Evolutionary conservation across 176 grass and related monocot genomes (phyloP), one percentile per base, ranked within the genome.

Genomic region (Saccharum officinarum): DNA sequence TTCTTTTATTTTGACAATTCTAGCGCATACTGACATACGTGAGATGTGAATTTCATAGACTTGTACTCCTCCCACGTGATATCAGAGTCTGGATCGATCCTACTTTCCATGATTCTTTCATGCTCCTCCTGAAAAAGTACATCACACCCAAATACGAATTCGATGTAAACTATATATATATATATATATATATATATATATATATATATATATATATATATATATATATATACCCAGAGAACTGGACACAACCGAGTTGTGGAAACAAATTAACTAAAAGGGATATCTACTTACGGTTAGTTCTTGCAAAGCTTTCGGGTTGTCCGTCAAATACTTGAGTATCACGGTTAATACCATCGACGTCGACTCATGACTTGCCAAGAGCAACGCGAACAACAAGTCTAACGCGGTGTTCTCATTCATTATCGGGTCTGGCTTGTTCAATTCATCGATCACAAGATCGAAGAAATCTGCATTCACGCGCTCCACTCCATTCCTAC

Each of bases 41-140:
- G 87, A 42, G 83, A 83, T 60, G 92, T 92, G 61, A 94, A 90
- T 25, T 77, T 83, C 92, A 92, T 94, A 17, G 87, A 85, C 78
- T 92, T 92, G 81, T 95, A 92, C 82, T 95, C 90, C 34, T 76
- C 73, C 87, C 90, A 94, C 72, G 92, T 95, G 40, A 28, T 28
- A 28, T 28, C 28, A 28, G 28, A 28, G 28, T 28, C 28, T 28
- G 28, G 28, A 28, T 28, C 28, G 10, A 11, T 41, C 69, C 79
- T 86, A 13, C 80, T 69, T 45, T 83, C 82, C 6, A 49, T 4
- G 37, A 95, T 83, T 7, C 28, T 8, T 34, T 92, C 79, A 36
- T 92, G 93, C 72, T 92, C 90, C 45, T 90, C 90, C 90, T 95
- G 78, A 12, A 22, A 22, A n/a, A 1, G 1, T 2, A 17, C 15